Percentiles rank a stretch among this genome's conserved stretches.
These are phyloP conservation scores for Tubosaeta sp. DNA, from an alignment of 768 basidiomycete species.

Conservation along the genomic window DNA sequence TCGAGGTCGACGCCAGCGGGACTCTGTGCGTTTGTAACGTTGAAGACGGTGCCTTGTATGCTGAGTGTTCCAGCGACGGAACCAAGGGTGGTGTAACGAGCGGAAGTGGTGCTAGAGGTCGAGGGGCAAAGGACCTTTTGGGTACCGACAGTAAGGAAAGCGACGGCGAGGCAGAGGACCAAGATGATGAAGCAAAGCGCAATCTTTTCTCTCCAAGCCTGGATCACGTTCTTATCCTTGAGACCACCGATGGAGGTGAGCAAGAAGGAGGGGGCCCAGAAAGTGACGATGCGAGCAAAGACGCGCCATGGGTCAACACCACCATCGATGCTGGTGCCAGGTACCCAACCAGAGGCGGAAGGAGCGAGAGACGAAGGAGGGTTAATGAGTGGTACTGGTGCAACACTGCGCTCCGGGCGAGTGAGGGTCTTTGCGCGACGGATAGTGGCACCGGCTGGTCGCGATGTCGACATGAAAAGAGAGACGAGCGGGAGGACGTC, in stretches of 20 bases:
- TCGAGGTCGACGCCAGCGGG: constrained; percentile 54
- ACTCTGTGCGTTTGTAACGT: constrained; percentile 51
- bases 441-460: constrained; percentile 58
- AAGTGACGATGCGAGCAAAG: constrained; percentile 75
- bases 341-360: constrained; percentile 35
- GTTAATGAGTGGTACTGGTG: constrained; percentile 90
- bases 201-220: constrained; percentile 98
- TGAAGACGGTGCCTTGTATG: constrained; percentile 73
- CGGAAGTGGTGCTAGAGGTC: constrained; percentile 38
- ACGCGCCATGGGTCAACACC: constrained; percentile 69
- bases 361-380: constrained; percentile 52
- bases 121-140: constrained; percentile 88
- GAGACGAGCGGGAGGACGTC: not conserved
- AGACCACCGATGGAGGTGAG: constrained; percentile 74
- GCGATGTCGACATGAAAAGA: constrained; percentile 38
- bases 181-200: constrained; percentile 85
- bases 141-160: constrained; percentile 92
- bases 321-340: constrained; percentile 26
- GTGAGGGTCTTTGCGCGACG: constrained; percentile 94
- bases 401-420: constrained; percentile 90
- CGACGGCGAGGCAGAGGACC: constrained; percentile 72
- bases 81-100: constrained; percentile 52
- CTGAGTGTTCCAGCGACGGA: constrained; percentile 61
- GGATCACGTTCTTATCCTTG: constrained; percentile 68
- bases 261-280: constrained; percentile 84